phyloP scores from a whole-genome alignment of 2,329 filamentous ascomycete genomes.

The Lachnellula suecica region DNA sequence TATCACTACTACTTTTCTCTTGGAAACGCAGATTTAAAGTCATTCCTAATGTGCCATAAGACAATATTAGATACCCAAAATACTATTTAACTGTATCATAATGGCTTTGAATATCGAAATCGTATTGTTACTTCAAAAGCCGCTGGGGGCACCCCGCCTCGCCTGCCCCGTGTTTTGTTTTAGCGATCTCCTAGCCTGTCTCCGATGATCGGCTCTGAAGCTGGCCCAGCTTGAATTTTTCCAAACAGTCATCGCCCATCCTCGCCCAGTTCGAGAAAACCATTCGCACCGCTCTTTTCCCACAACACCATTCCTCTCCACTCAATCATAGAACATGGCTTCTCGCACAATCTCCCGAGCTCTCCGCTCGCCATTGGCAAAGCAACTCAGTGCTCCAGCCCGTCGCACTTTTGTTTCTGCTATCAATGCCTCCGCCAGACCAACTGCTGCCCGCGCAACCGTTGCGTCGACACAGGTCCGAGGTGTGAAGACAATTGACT shows the following conservation, averaged over 20 bases:
- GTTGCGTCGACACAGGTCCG: conserved; percentile 58
- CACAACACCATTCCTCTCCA: conserved; percentile 19
- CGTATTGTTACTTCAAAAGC: too few species aligned
- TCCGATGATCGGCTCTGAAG: too few species aligned
- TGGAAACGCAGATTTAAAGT: too few species aligned
- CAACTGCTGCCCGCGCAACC: conserved; percentile 48
- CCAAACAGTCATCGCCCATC: conserved; percentile 12
- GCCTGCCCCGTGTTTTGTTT: too few species aligned
- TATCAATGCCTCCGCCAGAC: conserved; percentile 53
- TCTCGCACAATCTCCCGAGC: conserved; percentile 72
- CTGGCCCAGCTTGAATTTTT: too few species aligned
- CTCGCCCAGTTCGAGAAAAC: conserved; percentile 1
- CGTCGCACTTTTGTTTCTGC: conserved; percentile 63
- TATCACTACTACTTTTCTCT: too few species aligned
- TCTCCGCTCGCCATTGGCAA: conserved; percentile 61
- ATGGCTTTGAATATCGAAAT: too few species aligned
- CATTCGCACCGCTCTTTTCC: conserved; percentile 4
- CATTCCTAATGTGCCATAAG: too few species aligned
- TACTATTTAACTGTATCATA: too few species aligned
- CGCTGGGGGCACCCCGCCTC: too few species aligned
- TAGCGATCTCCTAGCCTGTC: background rate
- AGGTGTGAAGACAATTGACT: conserved; percentile 98
- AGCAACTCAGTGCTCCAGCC: conserved; percentile 61
- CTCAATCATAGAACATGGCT: conserved; percentile 57
- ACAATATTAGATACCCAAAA: too few species aligned